A percentile compares a stretch with the other conserved stretches of the same genome.
These are phyloP conservation scores for Sporobolomyces pararoseus DNA, from an alignment of 768 basidiomycete genomes.

Conservation along the genomic window DNA sequence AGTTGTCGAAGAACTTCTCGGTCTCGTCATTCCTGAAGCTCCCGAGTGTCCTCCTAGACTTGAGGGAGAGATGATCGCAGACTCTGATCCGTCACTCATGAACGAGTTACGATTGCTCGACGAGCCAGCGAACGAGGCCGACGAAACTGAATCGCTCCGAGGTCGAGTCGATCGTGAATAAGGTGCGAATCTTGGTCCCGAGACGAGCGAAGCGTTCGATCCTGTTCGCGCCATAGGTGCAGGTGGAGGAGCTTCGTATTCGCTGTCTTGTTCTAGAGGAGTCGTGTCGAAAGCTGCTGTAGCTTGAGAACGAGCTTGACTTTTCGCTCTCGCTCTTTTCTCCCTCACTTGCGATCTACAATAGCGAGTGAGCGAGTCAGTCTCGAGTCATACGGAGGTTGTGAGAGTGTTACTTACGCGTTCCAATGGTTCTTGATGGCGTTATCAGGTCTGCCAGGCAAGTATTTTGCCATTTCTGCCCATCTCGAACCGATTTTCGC, in stretches of 20 bases:
- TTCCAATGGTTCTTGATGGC: conserved; percentile 46
- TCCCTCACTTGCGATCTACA: conserved; percentile 33
- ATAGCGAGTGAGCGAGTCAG: background rate
- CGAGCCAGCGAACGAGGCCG: conserved; percentile 1
- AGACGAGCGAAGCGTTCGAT: conserved; percentile 29
- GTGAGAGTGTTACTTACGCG: conserved; percentile 10
- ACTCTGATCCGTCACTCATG: conserved; percentile 10
- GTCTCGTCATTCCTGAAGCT: conserved; percentile 5
- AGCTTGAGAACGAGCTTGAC: background rate
- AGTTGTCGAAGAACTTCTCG: conserved; percentile 10
- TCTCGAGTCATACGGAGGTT: too few relatives aligned
- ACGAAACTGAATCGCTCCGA: conserved; percentile 38
- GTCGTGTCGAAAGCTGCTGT: background rate
- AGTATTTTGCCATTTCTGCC: conserved; percentile 45
- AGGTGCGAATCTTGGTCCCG: conserved; percentile 21
- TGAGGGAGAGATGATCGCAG: conserved; percentile 6
- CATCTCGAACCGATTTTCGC: conserved; percentile 38
- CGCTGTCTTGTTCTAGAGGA: background rate
- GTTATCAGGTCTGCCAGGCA: conserved; percentile 46
- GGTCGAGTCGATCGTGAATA: conserved; percentile 29
- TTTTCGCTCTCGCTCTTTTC: conserved; percentile 25
- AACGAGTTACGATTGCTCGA: conserved; percentile 10
- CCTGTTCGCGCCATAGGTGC: conserved; percentile 12
- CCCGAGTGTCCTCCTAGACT: background rate
- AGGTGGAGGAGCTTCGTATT: background rate